Conservation (phyloP, 768 basidiomycete species). For the Rhodotorula babjevae region DNA sequence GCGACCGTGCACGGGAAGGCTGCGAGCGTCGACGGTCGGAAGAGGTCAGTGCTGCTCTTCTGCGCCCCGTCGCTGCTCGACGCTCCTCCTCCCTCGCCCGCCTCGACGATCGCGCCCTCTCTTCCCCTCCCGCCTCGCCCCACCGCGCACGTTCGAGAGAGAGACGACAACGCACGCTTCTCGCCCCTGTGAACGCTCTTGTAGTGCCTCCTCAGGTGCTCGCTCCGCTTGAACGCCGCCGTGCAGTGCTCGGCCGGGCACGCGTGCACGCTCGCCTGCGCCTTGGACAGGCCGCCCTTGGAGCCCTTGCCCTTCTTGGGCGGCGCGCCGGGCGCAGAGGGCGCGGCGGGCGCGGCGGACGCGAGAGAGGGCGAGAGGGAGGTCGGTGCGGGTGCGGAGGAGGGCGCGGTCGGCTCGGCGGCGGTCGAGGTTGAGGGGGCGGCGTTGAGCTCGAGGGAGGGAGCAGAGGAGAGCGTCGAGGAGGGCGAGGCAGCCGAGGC, state of each 20-base stretch:
- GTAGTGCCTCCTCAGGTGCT: constrained; percentile 85
- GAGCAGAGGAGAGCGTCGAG: no score
- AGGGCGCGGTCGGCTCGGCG: no score
- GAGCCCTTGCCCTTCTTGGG: background rate
- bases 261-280: constrained; percentile 21
- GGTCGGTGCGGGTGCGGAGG: no score
- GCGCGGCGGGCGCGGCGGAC: background rate
- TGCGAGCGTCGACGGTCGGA: constrained; percentile 41
- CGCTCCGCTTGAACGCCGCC: constrained; percentile 81
- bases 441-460: no score
- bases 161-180: constrained; percentile 63
- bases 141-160: constrained; percentile 37
- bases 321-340: background rate
- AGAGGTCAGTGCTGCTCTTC: background rate
- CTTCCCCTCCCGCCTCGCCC: background rate
- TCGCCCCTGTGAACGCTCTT: constrained; percentile 84
- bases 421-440: no score
- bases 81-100: no score
- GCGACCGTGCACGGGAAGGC: constrained; percentile 67
- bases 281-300: constrained; percentile 17
- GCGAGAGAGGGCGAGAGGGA: background rate
- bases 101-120: no score
- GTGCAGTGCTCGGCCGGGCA: constrained; percentile 54
- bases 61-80: no score
- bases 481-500: no score